Base-by-base conservation (phyloP, 257 asterid genomes). In the Mentha longifolia region DNA sequence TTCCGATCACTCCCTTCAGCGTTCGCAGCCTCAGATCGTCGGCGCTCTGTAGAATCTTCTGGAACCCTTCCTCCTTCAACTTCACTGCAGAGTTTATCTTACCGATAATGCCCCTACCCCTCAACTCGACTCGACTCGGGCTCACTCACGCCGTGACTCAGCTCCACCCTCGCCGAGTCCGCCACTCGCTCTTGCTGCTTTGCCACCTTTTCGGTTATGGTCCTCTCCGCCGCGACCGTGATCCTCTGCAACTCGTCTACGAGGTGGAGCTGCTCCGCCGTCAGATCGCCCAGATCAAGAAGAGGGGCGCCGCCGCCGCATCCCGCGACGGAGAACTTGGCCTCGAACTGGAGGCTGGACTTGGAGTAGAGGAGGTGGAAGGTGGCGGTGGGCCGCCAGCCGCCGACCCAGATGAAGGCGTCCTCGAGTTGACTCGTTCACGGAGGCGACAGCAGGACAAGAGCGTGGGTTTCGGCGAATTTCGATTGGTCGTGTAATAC, bases 351-450 rank as follows among this genome's bases (percentile, higher is more conserved):
- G 7, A 85, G 22, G 4, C 89, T 83, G 8, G 83, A 80, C 49
- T 80, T 78, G n/a, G 91, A 82, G 76, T 73, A 82, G 9, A 88
- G 80, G 45, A 88, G 74, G 45, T 82, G 89, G 61, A 84, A 70
- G 31, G 91, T 88, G 72, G 80, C 68, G 30, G 76, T 67, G 3
- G 95, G 95, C 25, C 89, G 78, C 91, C 95, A 88, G 0, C 86
- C 88, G 0, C 91, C 91, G 0, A 84, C 62, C 95, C 91, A 88
- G 3, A 73, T 33, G 72, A 77, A 80, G 9, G 88, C 85, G 8
- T 82, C 76, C 72, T 84, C 95, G 0, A 88, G 70, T 6, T 57
- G 64, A 41, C 56, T 85, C 4, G 16, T 70, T 85, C 89, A 84
- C 0, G 80, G 61, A 1, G 95, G 87, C 22, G 79, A 68, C 1